Conservation (phyloP, 2,329 filamentous ascomycete species). For the Monilinia aucupariae region DNA sequence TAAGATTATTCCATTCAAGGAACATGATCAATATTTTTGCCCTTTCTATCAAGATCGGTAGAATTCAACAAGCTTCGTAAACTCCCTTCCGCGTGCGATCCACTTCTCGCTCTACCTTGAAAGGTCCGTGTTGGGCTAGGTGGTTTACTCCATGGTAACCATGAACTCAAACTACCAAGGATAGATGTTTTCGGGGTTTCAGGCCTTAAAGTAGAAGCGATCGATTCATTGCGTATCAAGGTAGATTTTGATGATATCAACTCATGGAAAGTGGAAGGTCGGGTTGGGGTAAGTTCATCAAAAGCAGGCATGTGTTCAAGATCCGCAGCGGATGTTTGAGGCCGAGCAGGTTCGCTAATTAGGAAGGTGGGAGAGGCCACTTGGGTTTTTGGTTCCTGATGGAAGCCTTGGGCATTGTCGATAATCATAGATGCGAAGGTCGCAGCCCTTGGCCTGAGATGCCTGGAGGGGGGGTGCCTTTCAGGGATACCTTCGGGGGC, state of each 20-base stretch:
- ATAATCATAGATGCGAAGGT: conserved; percentile 44
- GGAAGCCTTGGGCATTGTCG: conserved; percentile 36
- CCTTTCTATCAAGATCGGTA: conserved; percentile 34
- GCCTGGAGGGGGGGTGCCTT: conserved; percentile 22
- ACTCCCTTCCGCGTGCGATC: conserved; percentile 51
- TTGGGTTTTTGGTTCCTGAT: conserved; percentile 35
- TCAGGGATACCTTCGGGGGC: conserved; percentile 22
- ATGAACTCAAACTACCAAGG: conserved; percentile 30
- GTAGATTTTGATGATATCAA: conserved; percentile 26
- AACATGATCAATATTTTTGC: conserved; percentile 30
- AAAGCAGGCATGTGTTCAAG: conserved; percentile 23
- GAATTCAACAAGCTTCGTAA: conserved; percentile 48
- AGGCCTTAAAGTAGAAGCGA: conserved; percentile 26
- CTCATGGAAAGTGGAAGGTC: conserved; percentile 22
- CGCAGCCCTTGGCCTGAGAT: conserved; percentile 37
- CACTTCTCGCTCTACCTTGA: conserved; percentile 30
- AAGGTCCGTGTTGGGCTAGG: conserved; percentile 19
- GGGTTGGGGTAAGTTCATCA: conserved; percentile 16
- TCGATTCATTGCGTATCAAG: conserved; percentile 30
- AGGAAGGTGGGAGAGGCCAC: conserved; percentile 41
- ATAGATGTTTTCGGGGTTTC: conserved; percentile 25
- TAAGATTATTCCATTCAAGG: not conserved
- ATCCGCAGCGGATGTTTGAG: conserved; percentile 47
- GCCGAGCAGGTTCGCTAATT: conserved; percentile 51
- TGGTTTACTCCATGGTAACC: conserved; percentile 32